Conservation (phyloP, 2,329 filamentous ascomycete genomes). For the Juglanconis sp. region DNA sequence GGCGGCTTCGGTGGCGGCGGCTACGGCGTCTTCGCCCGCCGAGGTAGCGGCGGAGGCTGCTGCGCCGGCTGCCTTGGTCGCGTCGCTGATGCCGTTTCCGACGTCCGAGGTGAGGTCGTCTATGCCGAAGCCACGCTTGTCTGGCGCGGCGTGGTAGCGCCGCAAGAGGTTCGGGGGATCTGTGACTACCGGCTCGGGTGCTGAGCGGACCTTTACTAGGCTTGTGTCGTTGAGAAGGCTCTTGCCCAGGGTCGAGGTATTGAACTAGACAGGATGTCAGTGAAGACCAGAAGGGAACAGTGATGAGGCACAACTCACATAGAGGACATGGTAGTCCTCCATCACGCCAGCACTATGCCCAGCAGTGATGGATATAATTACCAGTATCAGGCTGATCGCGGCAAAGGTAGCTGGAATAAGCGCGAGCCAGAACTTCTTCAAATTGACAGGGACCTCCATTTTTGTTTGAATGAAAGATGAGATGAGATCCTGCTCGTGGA, state of each 20-base stretch:
- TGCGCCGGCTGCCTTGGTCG: background rate
- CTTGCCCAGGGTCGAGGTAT: slow-evolving; percentile 39
- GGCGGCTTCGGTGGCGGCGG: slow-evolving; percentile 1
- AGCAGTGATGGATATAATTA: slow-evolving; percentile 35
- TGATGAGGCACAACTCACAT: slow-evolving; percentile 26
- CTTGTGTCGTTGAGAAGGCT: slow-evolving; percentile 30
- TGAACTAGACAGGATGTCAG: slow-evolving; percentile 29
- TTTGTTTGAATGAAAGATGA: background rate
- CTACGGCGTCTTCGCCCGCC: background rate
- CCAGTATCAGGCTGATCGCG: slow-evolving; percentile 33
- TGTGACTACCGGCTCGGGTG: slow-evolving; percentile 13
- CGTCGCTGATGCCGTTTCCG: slow-evolving; percentile 6
- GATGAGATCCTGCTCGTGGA: background rate
- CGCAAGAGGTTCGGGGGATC: slow-evolving; percentile 24
- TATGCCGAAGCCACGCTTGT: slow-evolving; percentile 20
- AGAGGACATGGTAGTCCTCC: slow-evolving; percentile 37
- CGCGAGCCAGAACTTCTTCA: background rate
- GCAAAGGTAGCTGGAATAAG: slow-evolving; percentile 31
- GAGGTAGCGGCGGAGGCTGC: slow-evolving; percentile 6
- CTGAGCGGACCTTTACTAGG: background rate
- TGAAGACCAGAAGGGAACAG: background rate
- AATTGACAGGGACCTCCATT: background rate
- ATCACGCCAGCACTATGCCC: slow-evolving; percentile 34
- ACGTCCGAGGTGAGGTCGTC: slow-evolving; percentile 21
- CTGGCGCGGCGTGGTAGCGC: slow-evolving; percentile 21